These are phyloP conservation scores for Penicillium cosmopolitanum DNA, from an alignment of 495 filamentous ascomycete genomes.

Conservation along the genomic window DNA sequence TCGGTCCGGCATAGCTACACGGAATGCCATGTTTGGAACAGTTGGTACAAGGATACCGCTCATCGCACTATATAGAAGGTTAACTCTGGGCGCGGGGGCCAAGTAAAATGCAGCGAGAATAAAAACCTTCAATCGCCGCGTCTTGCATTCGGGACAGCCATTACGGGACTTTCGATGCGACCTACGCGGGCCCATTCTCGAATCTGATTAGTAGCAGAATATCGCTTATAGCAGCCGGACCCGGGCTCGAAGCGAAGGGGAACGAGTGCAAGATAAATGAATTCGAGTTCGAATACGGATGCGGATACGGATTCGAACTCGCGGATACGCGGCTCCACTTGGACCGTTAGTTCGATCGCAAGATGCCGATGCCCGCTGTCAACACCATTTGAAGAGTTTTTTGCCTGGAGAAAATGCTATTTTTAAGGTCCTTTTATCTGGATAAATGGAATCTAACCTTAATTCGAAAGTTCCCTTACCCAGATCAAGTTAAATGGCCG, in stretches of 20 bases:
- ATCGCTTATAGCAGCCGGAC: background rate
- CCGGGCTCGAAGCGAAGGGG: background rate
- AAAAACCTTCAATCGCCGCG: slow-evolving; percentile 28
- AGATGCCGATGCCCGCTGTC: background rate
- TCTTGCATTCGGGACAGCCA: slow-evolving; percentile 33
- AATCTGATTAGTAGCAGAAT: background rate
- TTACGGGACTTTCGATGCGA: slow-evolving; percentile 33
- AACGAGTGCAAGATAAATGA: slow-evolving; percentile 5
- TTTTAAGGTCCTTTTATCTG: background rate
- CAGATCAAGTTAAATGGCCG: background rate
- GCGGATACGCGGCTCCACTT: slow-evolving; percentile 5
- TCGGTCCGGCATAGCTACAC: slow-evolving; percentile 22
- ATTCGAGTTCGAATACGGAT: slow-evolving; percentile 25
- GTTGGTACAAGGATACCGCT: slow-evolving; percentile 31
- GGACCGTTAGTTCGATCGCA: background rate
- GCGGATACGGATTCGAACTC: slow-evolving; percentile 25
- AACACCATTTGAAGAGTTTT: background rate
- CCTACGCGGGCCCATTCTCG: slow-evolving; percentile 28
- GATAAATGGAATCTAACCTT: background rate
- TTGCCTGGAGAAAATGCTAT: background rate
- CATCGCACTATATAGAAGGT: slow-evolving; percentile 27
- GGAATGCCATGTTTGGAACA: slow-evolving; percentile 29
- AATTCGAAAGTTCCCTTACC: background rate
- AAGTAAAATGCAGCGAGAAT: background rate
- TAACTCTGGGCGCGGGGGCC: background rate